Percentiles rank a stretch among this genome's conserved stretches.
Evolutionary conservation across 139 green algal genomes (phyloP).

Genomic region (Spirogloea muscicola): DNA sequence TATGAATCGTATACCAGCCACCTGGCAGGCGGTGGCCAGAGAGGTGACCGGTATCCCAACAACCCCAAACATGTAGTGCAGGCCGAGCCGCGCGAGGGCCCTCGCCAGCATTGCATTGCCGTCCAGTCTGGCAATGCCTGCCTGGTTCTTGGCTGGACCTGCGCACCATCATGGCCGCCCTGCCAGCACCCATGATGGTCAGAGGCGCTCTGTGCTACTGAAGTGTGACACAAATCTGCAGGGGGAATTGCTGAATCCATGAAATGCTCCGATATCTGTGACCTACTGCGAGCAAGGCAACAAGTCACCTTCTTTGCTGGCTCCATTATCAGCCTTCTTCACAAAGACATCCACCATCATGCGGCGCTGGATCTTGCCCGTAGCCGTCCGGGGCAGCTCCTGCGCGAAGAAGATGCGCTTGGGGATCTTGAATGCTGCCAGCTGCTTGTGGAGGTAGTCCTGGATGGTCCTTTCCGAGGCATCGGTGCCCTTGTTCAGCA

Average conservation of each 20-base stretch:
- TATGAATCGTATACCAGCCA: conserved; percentile 73
- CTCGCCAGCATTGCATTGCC: no score
- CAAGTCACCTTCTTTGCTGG: no score
- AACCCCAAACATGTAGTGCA: conserved; percentile 72
- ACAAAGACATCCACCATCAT: conserved; percentile 66
- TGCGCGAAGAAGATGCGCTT: conserved; percentile 61
- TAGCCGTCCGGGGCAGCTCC: conserved; percentile 72
- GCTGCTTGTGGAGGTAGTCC: conserved; percentile 39
- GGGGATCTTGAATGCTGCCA: conserved; percentile 74
- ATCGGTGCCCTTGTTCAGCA: conserved; percentile 51
- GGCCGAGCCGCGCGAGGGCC: conserved; percentile 60
- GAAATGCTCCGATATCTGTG: no score
- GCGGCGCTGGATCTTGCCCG: conserved; percentile 79
- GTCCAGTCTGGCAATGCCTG: no score
- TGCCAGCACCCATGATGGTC: no score
- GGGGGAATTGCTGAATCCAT: no score
- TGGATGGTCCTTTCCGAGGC: conserved; percentile 48
- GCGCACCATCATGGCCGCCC: no score
- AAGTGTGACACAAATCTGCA: no score
- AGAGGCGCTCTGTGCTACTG: no score
- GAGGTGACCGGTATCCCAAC: conserved; percentile 80
- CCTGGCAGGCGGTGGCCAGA: conserved; percentile 67
- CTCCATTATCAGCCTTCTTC: no score
- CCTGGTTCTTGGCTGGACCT: no score
- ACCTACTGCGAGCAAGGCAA: no score